Conservation (phyloP, 192 early-diverging fungal genomes). For the Lunasporangiospora selenospora region DNA sequence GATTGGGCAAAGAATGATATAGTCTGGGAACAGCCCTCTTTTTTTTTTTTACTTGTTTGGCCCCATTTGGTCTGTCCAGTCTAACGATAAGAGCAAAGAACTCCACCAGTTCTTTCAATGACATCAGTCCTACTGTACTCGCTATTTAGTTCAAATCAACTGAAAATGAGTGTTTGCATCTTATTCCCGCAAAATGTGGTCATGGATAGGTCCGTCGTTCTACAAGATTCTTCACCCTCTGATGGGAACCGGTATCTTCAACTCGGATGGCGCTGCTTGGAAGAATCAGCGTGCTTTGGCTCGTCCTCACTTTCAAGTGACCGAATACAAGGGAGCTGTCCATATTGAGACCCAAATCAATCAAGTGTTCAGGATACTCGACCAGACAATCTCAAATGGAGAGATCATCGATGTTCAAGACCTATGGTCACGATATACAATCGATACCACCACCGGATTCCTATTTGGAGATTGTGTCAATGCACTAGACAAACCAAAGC, state of each 20-base stretch:
- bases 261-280: constrained; percentile 43
- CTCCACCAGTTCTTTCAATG: no score
- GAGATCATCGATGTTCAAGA: constrained; percentile 36
- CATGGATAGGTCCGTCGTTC: constrained; percentile 43
- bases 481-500: constrained; percentile 30
- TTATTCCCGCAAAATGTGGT: no score
- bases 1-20: no score
- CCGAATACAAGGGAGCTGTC: constrained; percentile 46
- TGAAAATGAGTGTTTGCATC: no score
- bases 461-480: constrained; percentile 45
- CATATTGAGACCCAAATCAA: constrained; percentile 49
- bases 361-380: constrained; percentile 43
- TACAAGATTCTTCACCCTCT: constrained; percentile 40
- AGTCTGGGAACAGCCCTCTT: no score
- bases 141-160: no score
- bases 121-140: no score
- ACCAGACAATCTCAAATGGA: constrained; percentile 21
- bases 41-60: no score
- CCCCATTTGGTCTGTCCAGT: no score
- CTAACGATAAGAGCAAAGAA: no score
- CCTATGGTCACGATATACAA: constrained; percentile 46
- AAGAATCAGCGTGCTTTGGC: constrained; percentile 46
- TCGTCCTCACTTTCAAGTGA: constrained; percentile 48
- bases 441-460: constrained; percentile 45
- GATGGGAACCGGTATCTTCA: constrained; percentile 49